Conservation (phyloP, 495 filamentous ascomycete species). For the Xylaria acuta region DNA sequence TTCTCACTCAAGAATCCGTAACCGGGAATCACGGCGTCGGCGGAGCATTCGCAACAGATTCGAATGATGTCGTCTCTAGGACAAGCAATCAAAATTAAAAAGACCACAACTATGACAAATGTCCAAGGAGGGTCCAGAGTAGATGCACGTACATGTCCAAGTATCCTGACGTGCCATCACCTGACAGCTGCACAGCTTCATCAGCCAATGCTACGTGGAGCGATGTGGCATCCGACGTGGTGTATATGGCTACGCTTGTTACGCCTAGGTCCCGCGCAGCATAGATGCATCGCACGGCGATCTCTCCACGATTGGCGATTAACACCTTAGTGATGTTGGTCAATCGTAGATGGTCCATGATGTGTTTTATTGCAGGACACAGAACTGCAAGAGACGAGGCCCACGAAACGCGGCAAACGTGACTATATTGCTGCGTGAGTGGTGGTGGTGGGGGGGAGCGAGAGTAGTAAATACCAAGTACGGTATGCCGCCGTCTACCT, state of each 20-base stretch:
- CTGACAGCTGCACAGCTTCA: conserved; percentile 21
- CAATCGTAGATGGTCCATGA: background rate
- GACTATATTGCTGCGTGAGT: background rate
- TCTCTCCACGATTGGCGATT: conserved; percentile 64
- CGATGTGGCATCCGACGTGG: background rate
- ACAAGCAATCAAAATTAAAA: conserved; percentile 4
- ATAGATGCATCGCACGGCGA: conserved; percentile 56
- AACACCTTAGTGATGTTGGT: conserved; percentile 27
- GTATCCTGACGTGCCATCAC: conserved; percentile 34
- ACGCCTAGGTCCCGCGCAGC: conserved; percentile 52
- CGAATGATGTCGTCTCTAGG: conserved; percentile 32
- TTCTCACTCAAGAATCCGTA: conserved; percentile 62
- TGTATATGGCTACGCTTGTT: conserved; percentile 51
- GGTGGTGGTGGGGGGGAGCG: background rate
- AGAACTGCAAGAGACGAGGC: background rate
- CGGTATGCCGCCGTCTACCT: background rate
- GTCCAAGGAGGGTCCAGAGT: background rate
- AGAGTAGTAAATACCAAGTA: background rate
- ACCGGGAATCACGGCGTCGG: conserved; percentile 30
- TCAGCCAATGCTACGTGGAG: background rate
- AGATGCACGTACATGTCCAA: conserved; percentile 30
- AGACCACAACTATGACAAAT: background rate
- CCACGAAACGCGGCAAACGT: background rate
- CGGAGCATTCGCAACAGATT: conserved; percentile 28
- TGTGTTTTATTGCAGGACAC: background rate